phyloP scores from a whole-genome alignment of 106 monocot genomes.

The Dendrobium officinale region DNA sequence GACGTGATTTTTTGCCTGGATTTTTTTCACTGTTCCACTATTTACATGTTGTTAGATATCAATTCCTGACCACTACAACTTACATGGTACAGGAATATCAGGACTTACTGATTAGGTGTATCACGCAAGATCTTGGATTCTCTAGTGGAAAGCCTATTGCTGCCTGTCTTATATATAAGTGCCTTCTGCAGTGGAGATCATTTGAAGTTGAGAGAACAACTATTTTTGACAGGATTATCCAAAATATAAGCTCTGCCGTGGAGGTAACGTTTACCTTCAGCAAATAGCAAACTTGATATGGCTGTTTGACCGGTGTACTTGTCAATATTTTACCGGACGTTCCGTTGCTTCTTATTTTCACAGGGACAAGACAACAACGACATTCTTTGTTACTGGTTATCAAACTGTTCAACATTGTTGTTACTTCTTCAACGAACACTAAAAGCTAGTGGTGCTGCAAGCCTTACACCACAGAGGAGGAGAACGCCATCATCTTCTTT shows the following conservation, averaged over 20 bases:
- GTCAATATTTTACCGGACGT: not conserved
- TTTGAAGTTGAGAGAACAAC: conserved; percentile 92
- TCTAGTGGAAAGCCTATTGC: conserved; percentile 74
- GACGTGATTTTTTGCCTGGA: not conserved
- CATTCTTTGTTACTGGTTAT: conserved; percentile 69
- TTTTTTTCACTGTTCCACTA: not conserved
- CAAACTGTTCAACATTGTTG: conserved; percentile 72
- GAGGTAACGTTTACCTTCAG: conserved; percentile 40
- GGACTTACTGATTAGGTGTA: conserved; percentile 68
- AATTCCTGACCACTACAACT: not conserved
- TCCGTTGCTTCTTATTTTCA: conserved; percentile 9
- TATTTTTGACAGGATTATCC: conserved; percentile 83
- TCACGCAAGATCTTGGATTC: conserved; percentile 79
- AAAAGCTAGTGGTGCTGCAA: conserved; percentile 71
- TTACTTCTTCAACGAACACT: conserved; percentile 69
- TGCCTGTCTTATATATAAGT: conserved; percentile 82
- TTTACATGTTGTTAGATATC: not conserved
- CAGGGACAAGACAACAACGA: conserved; percentile 76
- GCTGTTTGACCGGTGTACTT: not conserved
- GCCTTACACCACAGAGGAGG: conserved; percentile 55
- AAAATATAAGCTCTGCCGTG: conserved; percentile 64
- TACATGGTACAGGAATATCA: conserved; percentile 68
- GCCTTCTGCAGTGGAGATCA: conserved; percentile 94
- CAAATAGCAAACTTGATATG: not conserved
- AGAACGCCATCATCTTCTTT: conserved; percentile 51